Percentiles rank a stretch among this genome's conserved stretches.
Evolutionary conservation across 129 eudicot genomes (phyloP).

Genomic region (Arctium lappa): DNA sequence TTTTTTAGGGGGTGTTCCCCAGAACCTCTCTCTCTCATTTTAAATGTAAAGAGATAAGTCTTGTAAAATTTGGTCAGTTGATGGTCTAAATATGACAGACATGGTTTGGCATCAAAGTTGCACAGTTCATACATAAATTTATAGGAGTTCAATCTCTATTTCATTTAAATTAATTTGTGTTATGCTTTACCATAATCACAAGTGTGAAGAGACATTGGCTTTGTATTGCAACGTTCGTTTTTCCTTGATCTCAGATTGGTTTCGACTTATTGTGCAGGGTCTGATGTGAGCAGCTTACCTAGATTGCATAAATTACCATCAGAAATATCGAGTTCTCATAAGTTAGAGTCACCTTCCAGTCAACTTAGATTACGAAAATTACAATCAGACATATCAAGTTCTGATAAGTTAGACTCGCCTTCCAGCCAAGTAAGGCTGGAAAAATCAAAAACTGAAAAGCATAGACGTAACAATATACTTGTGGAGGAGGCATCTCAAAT

Average conservation of each 20-base stretch:
- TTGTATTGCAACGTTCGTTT: neutral
- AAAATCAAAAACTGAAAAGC: conserved; percentile 79
- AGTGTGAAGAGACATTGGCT: neutral
- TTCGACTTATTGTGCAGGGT: conserved; percentile 37
- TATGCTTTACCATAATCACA: neutral
- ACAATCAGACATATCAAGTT: conserved; percentile 36
- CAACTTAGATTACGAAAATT: conserved; percentile 47
- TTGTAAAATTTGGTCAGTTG: conserved; percentile 5
- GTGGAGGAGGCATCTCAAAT: conserved; percentile 85
- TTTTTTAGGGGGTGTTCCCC: neutral
- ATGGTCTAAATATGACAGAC: neutral
- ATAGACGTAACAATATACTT: conserved; percentile 40
- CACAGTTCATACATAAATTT: neutral
- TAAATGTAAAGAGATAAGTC: neutral
- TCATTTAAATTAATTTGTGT: neutral
- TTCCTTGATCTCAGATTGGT: conserved; percentile 8
- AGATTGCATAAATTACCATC: conserved; percentile 52
- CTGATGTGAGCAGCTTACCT: conserved; percentile 38
- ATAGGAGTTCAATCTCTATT: neutral
- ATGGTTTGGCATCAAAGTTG: neutral
- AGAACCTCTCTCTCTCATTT: neutral
- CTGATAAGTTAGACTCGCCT: conserved; percentile 46
- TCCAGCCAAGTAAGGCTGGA: conserved; percentile 46
- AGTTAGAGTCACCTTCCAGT: conserved; percentile 40
- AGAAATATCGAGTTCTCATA: conserved; percentile 42